Base-by-base conservation (phyloP, 441 rosid species). In the Eutrema salsugineum region DNA sequence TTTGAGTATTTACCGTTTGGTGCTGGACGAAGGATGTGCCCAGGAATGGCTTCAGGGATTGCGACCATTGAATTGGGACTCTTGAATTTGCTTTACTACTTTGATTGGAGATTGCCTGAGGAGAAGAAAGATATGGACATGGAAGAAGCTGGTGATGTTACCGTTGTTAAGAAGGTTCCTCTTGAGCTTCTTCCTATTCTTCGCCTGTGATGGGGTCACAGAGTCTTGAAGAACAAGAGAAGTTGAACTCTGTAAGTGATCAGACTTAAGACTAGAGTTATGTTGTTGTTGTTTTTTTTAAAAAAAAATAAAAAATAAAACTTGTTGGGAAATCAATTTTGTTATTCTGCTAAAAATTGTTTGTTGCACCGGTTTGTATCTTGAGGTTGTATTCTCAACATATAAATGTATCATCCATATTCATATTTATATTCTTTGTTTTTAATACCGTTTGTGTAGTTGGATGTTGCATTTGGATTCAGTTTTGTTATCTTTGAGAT, bases 1-100 rank as follows among this genome's bases (percentile, higher is more conserved):
- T 80, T 80, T 46, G 73, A 76, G 59, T 20, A 51, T 53, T 49
- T 76, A 24, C 78, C 83, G 11, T 77, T 82, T 79, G 83, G 77
- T 11, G 35, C 70, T 28, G 85, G 83, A 15, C 42, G 84, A 32
- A 78, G 80, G 68, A 66, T 69, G 17, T 78, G 82, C 62, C 77
- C 74, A 6, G 79, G 79, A 2, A 66, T 76, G 20, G 42, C 54
- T 6, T 46, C 53, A 11, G 80, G 54, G 0, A 17, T 42, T 57
- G 60, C 44, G 1, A 63, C 14, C 15, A 8, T 75, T 24, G 77
- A 76, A 27, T 24, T 76, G 40, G 65, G 55, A n/a, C 73, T 72
- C 11, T 68, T 76, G 24, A 76, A 73, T 39, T 65, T 79, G 47
- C 64, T 79, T 61, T 70, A 33, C 57, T 47, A 27, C 42, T 82